A percentile compares a stretch with the other conserved stretches of the same genome.
Evolutionary conservation across 2,329 filamentous ascomycete species (phyloP).

Genomic region (Paecilomyces variotii): DNA sequence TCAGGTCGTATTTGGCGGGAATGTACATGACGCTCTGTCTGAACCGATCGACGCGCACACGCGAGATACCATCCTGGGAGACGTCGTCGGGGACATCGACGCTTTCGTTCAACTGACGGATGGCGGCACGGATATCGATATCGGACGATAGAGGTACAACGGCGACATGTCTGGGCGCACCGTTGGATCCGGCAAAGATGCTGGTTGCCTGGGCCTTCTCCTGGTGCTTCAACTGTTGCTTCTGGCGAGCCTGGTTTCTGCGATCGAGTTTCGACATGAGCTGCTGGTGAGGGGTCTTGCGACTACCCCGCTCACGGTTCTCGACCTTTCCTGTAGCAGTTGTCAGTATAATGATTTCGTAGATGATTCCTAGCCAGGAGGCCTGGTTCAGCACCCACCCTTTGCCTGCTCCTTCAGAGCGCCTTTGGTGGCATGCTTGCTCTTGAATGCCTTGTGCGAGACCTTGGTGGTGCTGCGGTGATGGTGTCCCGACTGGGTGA

Average conservation of each 20-base stretch:
- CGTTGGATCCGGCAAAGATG: slow-evolving; percentile 79
- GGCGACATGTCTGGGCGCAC: slow-evolving; percentile 79
- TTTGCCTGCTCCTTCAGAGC: slow-evolving; percentile 77
- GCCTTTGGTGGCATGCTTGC: slow-evolving; percentile 80
- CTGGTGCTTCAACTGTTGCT: slow-evolving; percentile 71
- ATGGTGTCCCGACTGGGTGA: slow-evolving; percentile 57
- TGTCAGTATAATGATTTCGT: slow-evolving; percentile 4
- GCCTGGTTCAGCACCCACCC: slow-evolving; percentile 44
- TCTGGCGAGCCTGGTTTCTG: slow-evolving; percentile 89
- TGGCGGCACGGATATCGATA: slow-evolving; percentile 58
- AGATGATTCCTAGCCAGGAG: neutral
- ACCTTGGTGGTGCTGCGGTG: slow-evolving; percentile 90
- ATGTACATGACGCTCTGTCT: slow-evolving; percentile 91
- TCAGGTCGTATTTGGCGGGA: slow-evolving; percentile 62
- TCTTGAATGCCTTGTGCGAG: slow-evolving; percentile 85
- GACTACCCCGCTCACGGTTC: slow-evolving; percentile 58
- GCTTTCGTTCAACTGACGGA: slow-evolving; percentile 65
- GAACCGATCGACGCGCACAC: slow-evolving; percentile 76
- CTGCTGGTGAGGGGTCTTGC: slow-evolving; percentile 90
- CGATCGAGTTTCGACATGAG: slow-evolving; percentile 96
- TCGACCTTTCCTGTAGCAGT: slow-evolving; percentile 65
- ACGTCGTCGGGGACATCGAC: slow-evolving; percentile 67
- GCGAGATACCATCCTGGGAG: slow-evolving; percentile 49
- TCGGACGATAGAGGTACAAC: slow-evolving; percentile 75
- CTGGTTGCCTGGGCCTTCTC: slow-evolving; percentile 72